Evolutionary conservation across 768 basidiomycete species (phyloP).

Genomic region (Cubamyces lactineus): DNA sequence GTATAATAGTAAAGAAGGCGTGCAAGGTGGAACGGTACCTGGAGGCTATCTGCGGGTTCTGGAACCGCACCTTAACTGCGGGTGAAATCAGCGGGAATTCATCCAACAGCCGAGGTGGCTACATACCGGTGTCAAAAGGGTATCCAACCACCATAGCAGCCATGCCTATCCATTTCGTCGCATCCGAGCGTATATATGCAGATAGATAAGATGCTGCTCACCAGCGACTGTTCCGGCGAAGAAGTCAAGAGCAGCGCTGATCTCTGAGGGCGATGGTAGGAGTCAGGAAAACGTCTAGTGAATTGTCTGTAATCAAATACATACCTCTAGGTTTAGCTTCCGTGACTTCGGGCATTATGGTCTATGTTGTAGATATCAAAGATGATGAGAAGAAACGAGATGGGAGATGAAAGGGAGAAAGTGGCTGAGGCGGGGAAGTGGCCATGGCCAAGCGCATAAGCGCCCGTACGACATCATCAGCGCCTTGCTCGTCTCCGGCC

Average conservation of each 20-base stretch:
- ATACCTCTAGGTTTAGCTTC: conserved; percentile 3
- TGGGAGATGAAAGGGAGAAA: neutral
- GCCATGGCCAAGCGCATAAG: conserved; percentile 13
- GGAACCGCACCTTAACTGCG: conserved; percentile 82
- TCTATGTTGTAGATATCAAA: neutral
- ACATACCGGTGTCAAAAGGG: conserved; percentile 38
- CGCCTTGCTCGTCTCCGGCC: neutral
- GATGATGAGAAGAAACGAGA: neutral
- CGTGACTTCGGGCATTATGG: neutral
- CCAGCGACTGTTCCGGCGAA: conserved; percentile 75
- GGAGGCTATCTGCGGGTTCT: conserved; percentile 58
- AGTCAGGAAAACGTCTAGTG: neutral
- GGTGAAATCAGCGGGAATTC: neutral
- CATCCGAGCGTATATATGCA: neutral
- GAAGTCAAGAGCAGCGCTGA: conserved; percentile 75
- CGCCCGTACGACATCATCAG: conserved; percentile 20
- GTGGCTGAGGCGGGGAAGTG: conserved; percentile 7
- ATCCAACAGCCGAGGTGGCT: neutral
- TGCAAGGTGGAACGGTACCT: conserved; percentile 68
- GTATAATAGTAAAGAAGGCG: conserved; percentile 67
- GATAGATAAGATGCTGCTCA: conserved; percentile 20
- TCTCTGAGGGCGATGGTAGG: conserved; percentile 28
- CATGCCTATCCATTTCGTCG: conserved; percentile 24
- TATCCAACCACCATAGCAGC: conserved; percentile 37
- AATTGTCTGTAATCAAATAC: neutral